Conservation (phyloP, 1,284 basidiomycete genomes). For the Irpex sp. region DNA sequence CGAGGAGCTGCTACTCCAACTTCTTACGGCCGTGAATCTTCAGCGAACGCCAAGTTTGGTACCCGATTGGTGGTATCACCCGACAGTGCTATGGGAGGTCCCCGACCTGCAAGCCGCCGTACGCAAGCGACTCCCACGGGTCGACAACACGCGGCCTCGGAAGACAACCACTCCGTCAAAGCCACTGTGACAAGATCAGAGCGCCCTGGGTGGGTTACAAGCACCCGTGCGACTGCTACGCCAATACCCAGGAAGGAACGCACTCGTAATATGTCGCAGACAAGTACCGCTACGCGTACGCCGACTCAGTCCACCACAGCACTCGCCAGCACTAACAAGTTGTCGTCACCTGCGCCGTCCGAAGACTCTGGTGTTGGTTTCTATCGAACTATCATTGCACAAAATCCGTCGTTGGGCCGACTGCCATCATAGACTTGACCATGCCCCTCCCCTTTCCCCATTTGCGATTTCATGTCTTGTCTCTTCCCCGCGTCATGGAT, state of each 20-base stretch:
- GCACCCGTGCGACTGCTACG: conserved; percentile 41
- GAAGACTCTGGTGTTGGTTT: conserved; percentile 81
- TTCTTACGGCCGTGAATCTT: conserved; percentile 73
- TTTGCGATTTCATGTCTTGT: neutral
- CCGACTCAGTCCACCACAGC: conserved; percentile 5
- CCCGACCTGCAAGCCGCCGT: conserved; percentile 63
- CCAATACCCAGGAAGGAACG: conserved; percentile 46
- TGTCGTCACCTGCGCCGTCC: conserved; percentile 73
- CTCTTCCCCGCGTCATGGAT: conserved; percentile 1
- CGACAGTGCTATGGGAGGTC: conserved; percentile 27
- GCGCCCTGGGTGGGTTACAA: conserved; percentile 63
- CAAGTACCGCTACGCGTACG: conserved; percentile 36
- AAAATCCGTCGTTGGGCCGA: conserved; percentile 58
- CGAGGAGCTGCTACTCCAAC: conserved; percentile 45
- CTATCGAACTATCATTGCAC: conserved; percentile 73
- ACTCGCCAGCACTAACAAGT: conserved; percentile 41
- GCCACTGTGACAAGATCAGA: conserved; percentile 53
- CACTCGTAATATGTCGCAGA: conserved; percentile 67
- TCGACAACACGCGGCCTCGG: conserved; percentile 47
- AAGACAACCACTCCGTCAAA: conserved; percentile 57
- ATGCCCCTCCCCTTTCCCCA: neutral
- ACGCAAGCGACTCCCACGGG: conserved; percentile 48
- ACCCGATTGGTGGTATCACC: conserved; percentile 63
- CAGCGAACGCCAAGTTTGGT: conserved; percentile 83
- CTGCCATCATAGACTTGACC: conserved; percentile 5